These are phyloP conservation scores for Centella asiatica DNA, from an alignment of 129 eudicot genomes.

Conservation along the genomic window DNA sequence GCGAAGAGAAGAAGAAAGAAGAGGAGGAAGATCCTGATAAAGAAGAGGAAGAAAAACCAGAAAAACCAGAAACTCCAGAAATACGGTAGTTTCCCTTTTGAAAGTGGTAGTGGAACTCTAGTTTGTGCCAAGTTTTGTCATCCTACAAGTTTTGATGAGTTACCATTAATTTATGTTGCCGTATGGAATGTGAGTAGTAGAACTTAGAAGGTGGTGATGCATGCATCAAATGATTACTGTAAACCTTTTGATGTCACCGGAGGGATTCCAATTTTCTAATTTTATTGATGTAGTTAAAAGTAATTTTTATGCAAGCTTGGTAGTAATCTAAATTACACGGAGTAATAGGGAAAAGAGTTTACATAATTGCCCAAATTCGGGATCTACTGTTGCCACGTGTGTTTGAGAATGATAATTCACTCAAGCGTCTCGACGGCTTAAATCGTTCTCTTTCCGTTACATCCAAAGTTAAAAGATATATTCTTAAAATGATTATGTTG, in stretches of 20 bases:
- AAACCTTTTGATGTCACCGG: background rate
- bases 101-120: background rate
- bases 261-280: background rate
- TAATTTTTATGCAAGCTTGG: too few relatives aligned
- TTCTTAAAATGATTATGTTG: too few relatives aligned
- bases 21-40: constrained; percentile 28
- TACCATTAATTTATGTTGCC: background rate
- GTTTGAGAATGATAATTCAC: too few relatives aligned
- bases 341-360: too few relatives aligned
- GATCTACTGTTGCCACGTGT: too few relatives aligned
- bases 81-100: constrained; percentile 6
- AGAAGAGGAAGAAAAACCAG: constrained; percentile 9
- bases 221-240: background rate
- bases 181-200: background rate
- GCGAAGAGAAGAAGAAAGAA: constrained; percentile 30
- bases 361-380: too few relatives aligned
- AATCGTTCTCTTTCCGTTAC: too few relatives aligned
- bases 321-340: too few relatives aligned
- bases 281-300: background rate
- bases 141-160: background rate
- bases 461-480: too few relatives aligned
- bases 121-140: background rate
- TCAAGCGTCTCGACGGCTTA: too few relatives aligned
- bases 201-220: constrained; percentile 3
- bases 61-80: too few relatives aligned